Base-by-base conservation (phyloP, 2,329 filamentous ascomycete species). In the Stemphylium beticola region DNA sequence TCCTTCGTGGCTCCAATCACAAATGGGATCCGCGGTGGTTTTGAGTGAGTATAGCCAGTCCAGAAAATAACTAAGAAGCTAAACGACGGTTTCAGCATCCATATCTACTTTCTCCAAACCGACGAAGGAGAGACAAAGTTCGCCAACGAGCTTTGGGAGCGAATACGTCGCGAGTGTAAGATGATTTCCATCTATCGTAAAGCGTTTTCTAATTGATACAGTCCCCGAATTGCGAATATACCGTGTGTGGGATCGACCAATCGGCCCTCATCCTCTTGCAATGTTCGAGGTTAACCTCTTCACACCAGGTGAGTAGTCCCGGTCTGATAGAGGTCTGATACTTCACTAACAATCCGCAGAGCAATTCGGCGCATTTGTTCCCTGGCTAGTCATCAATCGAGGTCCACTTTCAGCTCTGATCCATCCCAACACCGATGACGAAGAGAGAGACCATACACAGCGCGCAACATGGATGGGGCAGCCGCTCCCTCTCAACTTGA, bases 251-350 rank as follows among this genome's bases (percentile, higher is more conserved):
- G 88, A 95, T 61, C 76, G 78, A 12, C 91, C 92, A 0, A 76
- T 96, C 24, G 93, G 92, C 0, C 92, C 92, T 0, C 92, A 96
- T 73, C 87, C 89, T 0, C 75, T 92, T 0, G 89, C 87, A 47
- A 96, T 96, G 92, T 96, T 96, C 67, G 93, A 97, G 76, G 91
- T 96, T 40, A 96, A 96, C 64, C 40, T 96, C 17, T 91, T 93
- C 73, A 92, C 88, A 0, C 93, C 92, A 0, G 72, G 73, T 73
- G 32, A 12, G 49, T 33, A 12, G 49, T 33, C 8, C 7, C 2
- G 6, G 4, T 14, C 26, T 8, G 12, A 7, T 15, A 2, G 15
- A 29, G 8, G 3, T 20, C 5, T 20, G 8, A 39, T n/a, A 12
- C n/a, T 40, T 15, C 2, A 10, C 40, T 53, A 20, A 63, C 20